Evolutionary conservation across 108 stramenopile genomes (phyloP).

Genomic region (Skeletonema marinoi): DNA sequence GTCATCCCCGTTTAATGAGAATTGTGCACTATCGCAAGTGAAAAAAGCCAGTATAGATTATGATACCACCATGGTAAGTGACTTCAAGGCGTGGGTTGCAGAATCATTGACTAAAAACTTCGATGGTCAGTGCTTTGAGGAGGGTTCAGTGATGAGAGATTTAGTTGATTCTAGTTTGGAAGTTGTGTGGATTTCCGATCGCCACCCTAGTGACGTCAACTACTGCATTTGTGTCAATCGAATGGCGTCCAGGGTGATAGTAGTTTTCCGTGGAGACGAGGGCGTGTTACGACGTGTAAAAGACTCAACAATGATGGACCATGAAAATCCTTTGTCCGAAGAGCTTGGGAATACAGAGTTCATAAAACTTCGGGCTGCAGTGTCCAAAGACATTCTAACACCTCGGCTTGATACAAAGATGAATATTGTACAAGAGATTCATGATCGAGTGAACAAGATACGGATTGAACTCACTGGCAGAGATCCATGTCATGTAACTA

Average conservation of each 20-base stretch:
- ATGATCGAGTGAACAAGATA: constrained; percentile 3
- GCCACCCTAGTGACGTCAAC: constrained; percentile 17
- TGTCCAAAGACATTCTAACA: constrained; percentile 9
- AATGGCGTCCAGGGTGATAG: not conserved
- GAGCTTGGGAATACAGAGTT: constrained; percentile 2
- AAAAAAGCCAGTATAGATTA: not conserved
- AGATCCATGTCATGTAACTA: constrained; percentile 7
- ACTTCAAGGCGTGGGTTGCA: constrained; percentile 21
- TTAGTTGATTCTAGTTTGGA: constrained; percentile 8
- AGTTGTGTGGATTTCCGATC: constrained; percentile 23
- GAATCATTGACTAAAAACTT: constrained; percentile 8
- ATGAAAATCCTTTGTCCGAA: constrained; percentile 14
- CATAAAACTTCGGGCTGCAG: constrained; percentile 10
- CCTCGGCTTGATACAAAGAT: constrained; percentile 15
- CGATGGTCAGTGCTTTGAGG: constrained; percentile 3
- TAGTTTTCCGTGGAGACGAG: constrained; percentile 14
- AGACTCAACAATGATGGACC: constrained; percentile 5
- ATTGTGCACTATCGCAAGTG: not conserved
- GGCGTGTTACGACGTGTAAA: constrained; percentile 2
- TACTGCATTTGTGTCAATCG: constrained; percentile 25
- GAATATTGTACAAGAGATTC: constrained; percentile 2
- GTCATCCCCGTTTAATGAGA: not conserved
- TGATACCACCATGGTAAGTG: not conserved
- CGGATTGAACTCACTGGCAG: not conserved
- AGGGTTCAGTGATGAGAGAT: constrained; percentile 23